Evolutionary conservation across 1,284 basidiomycete species (phyloP), one percentile per base, ranked within the genome.

Genomic region (Tilletia setariae): DNA sequence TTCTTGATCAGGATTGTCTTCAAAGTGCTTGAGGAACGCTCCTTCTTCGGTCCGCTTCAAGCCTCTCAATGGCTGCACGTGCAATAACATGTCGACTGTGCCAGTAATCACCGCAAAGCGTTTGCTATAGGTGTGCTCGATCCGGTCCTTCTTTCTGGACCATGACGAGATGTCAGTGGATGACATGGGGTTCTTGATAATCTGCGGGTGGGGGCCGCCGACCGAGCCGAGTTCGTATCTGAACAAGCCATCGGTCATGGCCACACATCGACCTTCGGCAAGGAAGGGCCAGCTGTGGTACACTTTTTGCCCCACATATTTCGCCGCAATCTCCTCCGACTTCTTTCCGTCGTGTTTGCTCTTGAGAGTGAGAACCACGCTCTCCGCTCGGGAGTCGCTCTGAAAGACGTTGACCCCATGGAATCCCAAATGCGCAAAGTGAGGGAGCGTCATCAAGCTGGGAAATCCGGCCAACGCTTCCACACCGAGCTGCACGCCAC

Each of bases 321-420:
- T 86, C 63, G 85, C 84, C 6, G 93, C 94, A 32, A 97, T 84
- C 9, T 91, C 89, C 77, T 90, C 88, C 23, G 73, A 68, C 68
- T 76, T 77, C 75, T 85, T 84, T 63, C 85, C 84, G 71, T 93
- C 91, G 81, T 89, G 87, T 1, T 87, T 86, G 78, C 92, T 92
- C 66, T 90, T 86, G 74, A 98, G 88, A 73, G 91, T 89, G 43
- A 98, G 87, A 63, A 98, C 86, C 88, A 99, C 93, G 3, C 92
- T 94, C 83, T 93, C 91, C 84, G 94, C 94, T 49, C 90, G 87
- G 72, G 89, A 92, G 81, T 96, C 94, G 2, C 89, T 86, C 67
- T 94, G 92, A 84, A 98, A 96, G 8, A 98, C 90, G 79, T 93
- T 97, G 76, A 98, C 94, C 43, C 90, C 89, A 79, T 98, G 94